A percentile compares a stretch with the other conserved stretches of the same genome.
These are phyloP conservation scores for Massarina eburnea DNA, from an alignment of 2,329 filamentous ascomycete genomes.

Conservation along the genomic window DNA sequence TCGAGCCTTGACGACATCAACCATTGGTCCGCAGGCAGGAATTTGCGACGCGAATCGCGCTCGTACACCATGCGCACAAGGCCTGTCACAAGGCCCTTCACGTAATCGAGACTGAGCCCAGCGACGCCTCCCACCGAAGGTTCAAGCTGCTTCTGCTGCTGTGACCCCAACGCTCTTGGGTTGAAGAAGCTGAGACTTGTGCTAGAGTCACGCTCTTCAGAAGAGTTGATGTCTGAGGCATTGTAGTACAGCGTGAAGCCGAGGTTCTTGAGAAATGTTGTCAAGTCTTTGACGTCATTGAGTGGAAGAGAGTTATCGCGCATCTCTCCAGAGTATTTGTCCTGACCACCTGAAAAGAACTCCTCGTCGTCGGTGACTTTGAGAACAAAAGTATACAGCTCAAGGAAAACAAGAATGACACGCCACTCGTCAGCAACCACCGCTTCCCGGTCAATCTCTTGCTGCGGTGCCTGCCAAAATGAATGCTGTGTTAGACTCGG, in stretches of 20 bases:
- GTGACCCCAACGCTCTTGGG: slow-evolving; percentile 19
- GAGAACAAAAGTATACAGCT: slow-evolving; percentile 89
- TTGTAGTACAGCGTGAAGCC: slow-evolving; percentile 89
- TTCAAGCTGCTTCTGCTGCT: slow-evolving; percentile 34
- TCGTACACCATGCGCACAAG: slow-evolving; percentile 89
- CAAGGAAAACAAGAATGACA: slow-evolving; percentile 84
- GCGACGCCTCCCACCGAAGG: slow-evolving; percentile 62
- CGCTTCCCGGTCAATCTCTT: slow-evolving; percentile 35
- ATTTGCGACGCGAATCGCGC: slow-evolving; percentile 83
- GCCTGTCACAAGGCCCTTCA: slow-evolving; percentile 77
- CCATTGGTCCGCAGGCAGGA: slow-evolving; percentile 85
- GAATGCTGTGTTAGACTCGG: slow-evolving; percentile 21
- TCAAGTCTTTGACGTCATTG: slow-evolving; percentile 71
- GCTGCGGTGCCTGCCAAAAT: slow-evolving; percentile 38
- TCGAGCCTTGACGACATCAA: slow-evolving; percentile 87
- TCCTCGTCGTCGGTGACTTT: slow-evolving; percentile 96
- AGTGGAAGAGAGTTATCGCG: slow-evolving; percentile 69
- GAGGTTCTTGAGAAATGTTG: slow-evolving; percentile 84
- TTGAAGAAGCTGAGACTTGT: slow-evolving; percentile 47
- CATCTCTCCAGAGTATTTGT: slow-evolving; percentile 24
- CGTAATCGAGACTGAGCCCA: slow-evolving; percentile 74
- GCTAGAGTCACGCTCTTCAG: slow-evolving; percentile 47
- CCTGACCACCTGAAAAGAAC: slow-evolving; percentile 67
- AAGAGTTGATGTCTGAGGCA: slow-evolving; percentile 62
- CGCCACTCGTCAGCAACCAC: slow-evolving; percentile 75